Conservation (phyloP, 208 protist species). For the Wallacemonas sp. region DNA sequence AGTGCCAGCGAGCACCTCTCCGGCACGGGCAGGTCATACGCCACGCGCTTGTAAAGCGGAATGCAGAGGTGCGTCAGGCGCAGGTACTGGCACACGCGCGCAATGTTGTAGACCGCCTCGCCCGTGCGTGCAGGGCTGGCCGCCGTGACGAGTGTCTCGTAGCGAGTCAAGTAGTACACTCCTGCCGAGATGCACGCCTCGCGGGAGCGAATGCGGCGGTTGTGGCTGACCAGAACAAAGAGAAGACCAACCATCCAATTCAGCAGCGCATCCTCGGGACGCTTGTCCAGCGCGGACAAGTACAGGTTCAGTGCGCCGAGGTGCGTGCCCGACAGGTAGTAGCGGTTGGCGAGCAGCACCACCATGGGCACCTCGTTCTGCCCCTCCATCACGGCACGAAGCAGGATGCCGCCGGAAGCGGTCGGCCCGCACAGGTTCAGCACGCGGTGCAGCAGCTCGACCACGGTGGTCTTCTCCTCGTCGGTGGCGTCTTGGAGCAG, state of each 20-base stretch:
- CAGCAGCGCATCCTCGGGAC: constrained; percentile 64
- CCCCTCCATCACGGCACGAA: constrained; percentile 49
- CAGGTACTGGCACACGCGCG: constrained; percentile 77
- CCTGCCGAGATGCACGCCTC: constrained; percentile 75
- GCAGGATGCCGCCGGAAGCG: constrained; percentile 41
- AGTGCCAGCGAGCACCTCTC: constrained; percentile 64
- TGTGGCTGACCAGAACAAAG: constrained; percentile 79
- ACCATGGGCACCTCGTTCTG: constrained; percentile 53
- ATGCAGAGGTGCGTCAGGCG: constrained; percentile 61
- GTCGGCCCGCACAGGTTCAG: constrained; percentile 62
- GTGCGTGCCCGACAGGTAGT: constrained; percentile 70
- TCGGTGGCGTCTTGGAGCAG: constrained; percentile 69
- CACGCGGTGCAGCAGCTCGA: constrained; percentile 82
- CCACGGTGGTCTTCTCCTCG: constrained; percentile 57
- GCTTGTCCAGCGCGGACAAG: constrained; percentile 55
- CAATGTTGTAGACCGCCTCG: constrained; percentile 88
- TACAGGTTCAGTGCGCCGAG: constrained; percentile 76
- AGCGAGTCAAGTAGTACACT: constrained; percentile 73
- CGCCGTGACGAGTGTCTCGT: constrained; percentile 58
- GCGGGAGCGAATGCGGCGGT: constrained; percentile 60
- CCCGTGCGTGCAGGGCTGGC: constrained; percentile 45
- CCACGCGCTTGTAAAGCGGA: constrained; percentile 83
- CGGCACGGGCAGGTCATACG: constrained; percentile 58
- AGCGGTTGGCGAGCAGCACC: constrained; percentile 81
- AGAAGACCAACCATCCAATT: constrained; percentile 79